These are phyloP conservation scores for Tetrastigma voinierianum DNA, from an alignment of 164 flowering plant genomes.

Conservation along the genomic window DNA sequence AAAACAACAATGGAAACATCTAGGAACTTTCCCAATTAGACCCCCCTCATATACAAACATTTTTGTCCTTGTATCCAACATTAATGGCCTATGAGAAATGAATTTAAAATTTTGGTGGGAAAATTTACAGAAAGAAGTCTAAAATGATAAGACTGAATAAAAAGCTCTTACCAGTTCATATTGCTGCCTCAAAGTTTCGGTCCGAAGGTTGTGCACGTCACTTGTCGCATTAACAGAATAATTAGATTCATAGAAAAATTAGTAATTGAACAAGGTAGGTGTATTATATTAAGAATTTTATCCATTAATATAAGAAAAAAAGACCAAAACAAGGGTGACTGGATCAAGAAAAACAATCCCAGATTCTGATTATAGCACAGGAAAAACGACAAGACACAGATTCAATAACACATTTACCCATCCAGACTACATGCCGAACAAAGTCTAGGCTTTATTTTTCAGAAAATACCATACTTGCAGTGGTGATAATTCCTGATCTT, in stretches of 20 bases:
- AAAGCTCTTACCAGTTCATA: slow-evolving; percentile 67
- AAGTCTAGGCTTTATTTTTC: no score
- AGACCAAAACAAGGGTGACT: neutral
- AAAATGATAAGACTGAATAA: neutral
- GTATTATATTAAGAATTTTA: neutral
- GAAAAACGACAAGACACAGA: neutral
- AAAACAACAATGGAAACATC: neutral
- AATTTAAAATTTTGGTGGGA: neutral
- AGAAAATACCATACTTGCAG: no score
- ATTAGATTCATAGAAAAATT: slow-evolving; percentile 5
- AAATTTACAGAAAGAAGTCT: neutral
- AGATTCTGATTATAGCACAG: neutral
- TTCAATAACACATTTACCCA: neutral
- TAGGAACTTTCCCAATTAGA: neutral
- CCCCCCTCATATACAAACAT: neutral
- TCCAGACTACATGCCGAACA: no score
- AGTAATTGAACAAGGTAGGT: neutral
- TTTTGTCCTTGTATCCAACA: neutral
- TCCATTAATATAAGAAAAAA: neutral
- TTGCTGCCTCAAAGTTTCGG: slow-evolving; percentile 83
- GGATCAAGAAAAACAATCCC: neutral
- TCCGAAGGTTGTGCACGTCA: slow-evolving; percentile 72
- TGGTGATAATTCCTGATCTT: no score
- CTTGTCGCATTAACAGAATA: slow-evolving; percentile 36
- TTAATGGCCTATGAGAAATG: neutral